Evolutionary conservation across 2,329 filamentous ascomycete species (phyloP).

Genomic region (Fusarium equiseti): DNA sequence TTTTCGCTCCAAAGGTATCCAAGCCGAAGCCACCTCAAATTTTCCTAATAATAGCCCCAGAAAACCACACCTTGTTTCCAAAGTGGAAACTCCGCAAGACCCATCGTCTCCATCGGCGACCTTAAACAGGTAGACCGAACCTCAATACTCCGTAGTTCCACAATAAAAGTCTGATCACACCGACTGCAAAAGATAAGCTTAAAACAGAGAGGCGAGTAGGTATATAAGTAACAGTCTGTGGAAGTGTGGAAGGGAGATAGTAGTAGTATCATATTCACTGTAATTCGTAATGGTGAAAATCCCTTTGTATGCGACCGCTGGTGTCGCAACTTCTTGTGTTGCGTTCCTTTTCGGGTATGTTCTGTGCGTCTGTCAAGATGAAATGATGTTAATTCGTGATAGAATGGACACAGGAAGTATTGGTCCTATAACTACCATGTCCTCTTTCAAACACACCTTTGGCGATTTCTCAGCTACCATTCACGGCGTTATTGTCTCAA

Average conservation of each 20-base stretch:
- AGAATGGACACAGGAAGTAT: slow-evolving; percentile 63
- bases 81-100: slow-evolving; percentile 28
- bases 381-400: not conserved
- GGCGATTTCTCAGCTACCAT: slow-evolving; percentile 66
- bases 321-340: slow-evolving; percentile 49
- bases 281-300: slow-evolving; percentile 13
- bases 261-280: not conserved
- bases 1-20: not conserved
- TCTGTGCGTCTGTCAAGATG: no score
- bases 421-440: slow-evolving; percentile 71
- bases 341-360: slow-evolving; percentile 51
- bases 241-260: no score
- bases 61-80: slow-evolving; percentile 2
- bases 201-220: not conserved
- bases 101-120: slow-evolving; percentile 21
- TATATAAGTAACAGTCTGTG: not conserved
- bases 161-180: slow-evolving; percentile 41
- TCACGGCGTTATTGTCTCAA: slow-evolving; percentile 71
- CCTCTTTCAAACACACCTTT: slow-evolving; percentile 62
- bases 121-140: slow-evolving; percentile 29
- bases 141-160: slow-evolving; percentile 26
- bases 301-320: slow-evolving; percentile 49
- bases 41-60: slow-evolving; percentile 4
- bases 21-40: not conserved
- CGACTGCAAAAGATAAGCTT: slow-evolving; percentile 24